Evolutionary conservation across 345 rosid species (phyloP), one percentile per base, ranked within the genome.

Genomic region (Gynandropsis gynandra): DNA sequence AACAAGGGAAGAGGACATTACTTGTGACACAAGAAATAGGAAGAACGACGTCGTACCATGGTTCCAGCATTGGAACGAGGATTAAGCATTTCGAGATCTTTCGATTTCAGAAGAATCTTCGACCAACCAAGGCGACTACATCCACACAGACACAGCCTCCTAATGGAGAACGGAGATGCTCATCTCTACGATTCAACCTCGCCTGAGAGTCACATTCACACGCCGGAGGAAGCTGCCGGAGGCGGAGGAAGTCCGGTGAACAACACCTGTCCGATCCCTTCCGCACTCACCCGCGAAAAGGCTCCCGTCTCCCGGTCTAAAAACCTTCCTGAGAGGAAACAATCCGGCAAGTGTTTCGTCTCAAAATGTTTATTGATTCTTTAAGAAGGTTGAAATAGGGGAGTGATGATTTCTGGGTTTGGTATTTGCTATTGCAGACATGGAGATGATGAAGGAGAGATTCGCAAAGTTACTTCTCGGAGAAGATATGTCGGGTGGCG

Each of bases 401-500:
- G 1, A 20, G 13, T 13, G 29, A 39, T 37, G 24, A 3, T 14
- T 40, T 27, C 40, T 36, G 41, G 3, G 17, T 50, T 42, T 40
- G 68, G 34, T 9, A 8, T 57, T 27, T 49, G 21, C 0, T 40
- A 3, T 63, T 62, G 51, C 64, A 83, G 92, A 78, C 33, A 52
- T 55, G 61, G 82, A 83, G 27, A 71, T 66, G 72, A 76, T 83
- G 82, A 78, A 74, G 72, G 92, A 83, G 29, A 76, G 63, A 45
- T 80, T 80, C 14, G 73, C 77, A 0, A 83, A 83, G 57, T 53
- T 83, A 63, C 82, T 83, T 37, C 59, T 80, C 42, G 92, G 92
- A 10, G 87, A 83, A 68, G 92, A 83, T 57, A 83, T 83, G 87
- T 83, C 92, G 0, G 85, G 92, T 16, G 85, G 87, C 17, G 92